These are phyloP conservation scores for Thelonectria discophora DNA, from an alignment of 2,329 filamentous ascomycete genomes.

Conservation along the genomic window DNA sequence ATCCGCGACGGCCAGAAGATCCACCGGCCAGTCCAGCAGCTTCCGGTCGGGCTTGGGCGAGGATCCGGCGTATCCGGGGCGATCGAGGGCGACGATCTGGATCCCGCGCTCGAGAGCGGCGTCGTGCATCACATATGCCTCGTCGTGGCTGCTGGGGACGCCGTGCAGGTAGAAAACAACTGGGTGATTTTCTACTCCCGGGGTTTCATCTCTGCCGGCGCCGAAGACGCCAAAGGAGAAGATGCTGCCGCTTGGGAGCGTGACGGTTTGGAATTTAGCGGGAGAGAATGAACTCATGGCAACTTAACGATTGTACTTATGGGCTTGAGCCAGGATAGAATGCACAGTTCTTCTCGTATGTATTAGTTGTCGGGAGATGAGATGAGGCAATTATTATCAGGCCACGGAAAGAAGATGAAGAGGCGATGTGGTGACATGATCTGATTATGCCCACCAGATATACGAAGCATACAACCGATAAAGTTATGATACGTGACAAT, in stretches of 20 bases:
- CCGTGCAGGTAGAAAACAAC: slow-evolving; percentile 6
- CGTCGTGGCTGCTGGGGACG: background rate
- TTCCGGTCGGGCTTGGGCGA: background rate
- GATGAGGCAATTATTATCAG: background rate
- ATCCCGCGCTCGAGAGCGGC: slow-evolving; percentile 1
- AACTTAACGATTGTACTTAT: background rate
- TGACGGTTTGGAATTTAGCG: background rate
- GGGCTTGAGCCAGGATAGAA: background rate
- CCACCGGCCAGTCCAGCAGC: slow-evolving; percentile 10
- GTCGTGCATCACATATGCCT: slow-evolving; percentile 6
- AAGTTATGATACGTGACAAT: no score
- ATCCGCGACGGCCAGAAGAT: slow-evolving; percentile 34
- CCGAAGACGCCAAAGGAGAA: background rate
- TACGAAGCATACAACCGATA: no score
- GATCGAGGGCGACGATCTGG: slow-evolving; percentile 7
- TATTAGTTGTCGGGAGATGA: background rate
- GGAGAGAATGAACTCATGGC: background rate
- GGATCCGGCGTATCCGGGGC: slow-evolving; percentile 5
- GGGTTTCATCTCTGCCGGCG: background rate
- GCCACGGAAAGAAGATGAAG: background rate
- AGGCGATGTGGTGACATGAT: background rate
- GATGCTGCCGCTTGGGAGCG: background rate
- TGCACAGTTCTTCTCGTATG: background rate
- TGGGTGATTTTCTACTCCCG: background rate
- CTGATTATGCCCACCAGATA: background rate